Conservation (phyloP, 2,329 filamentous ascomycete genomes). For the Venturia oleaginea region DNA sequence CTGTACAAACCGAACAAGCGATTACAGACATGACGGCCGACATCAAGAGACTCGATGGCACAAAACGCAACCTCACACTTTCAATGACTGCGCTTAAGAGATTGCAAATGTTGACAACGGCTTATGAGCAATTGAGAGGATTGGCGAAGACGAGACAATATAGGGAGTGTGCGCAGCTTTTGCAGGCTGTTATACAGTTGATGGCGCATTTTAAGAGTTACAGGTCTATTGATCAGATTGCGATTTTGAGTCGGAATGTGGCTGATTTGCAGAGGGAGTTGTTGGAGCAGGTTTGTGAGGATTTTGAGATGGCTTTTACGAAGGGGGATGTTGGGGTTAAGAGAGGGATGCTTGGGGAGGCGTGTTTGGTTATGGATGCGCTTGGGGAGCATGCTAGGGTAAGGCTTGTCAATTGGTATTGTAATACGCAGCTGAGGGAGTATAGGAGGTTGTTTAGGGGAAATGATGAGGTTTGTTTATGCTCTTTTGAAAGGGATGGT, state of each 20-base stretch:
- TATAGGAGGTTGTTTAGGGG: conserved; percentile 93
- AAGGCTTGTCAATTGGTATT: conserved; percentile 88
- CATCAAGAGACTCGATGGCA: conserved; percentile 93
- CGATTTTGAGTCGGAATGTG: conserved; percentile 82
- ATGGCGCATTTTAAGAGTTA: conserved; percentile 99
- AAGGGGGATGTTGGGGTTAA: conserved; percentile 70
- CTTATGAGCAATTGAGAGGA: conserved; percentile 89
- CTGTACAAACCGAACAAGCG: conserved; percentile 84
- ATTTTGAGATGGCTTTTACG: conserved; percentile 92
- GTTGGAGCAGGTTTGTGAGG: conserved; percentile 95
- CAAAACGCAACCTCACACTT: conserved; percentile 89
- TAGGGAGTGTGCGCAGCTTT: conserved; percentile 81
- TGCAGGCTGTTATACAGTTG: conserved; percentile 92
- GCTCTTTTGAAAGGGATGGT: neutral
- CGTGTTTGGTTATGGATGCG: conserved; percentile 89
- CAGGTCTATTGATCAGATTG: conserved; percentile 95
- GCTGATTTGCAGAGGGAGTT: conserved; percentile 87
- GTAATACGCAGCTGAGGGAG: conserved; percentile 91
- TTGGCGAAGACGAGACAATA: conserved; percentile 84
- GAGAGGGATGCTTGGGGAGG: conserved; percentile 67
- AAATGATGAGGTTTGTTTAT: conserved; percentile 62
- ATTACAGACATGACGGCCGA: conserved; percentile 99
- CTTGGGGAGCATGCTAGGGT: conserved; percentile 78
- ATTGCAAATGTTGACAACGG: conserved; percentile 96
- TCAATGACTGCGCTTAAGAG: conserved; percentile 98